phyloP scores from a whole-genome alignment of 2,329 filamentous ascomycete genomes.

The Hypoxylon sp. region DNA sequence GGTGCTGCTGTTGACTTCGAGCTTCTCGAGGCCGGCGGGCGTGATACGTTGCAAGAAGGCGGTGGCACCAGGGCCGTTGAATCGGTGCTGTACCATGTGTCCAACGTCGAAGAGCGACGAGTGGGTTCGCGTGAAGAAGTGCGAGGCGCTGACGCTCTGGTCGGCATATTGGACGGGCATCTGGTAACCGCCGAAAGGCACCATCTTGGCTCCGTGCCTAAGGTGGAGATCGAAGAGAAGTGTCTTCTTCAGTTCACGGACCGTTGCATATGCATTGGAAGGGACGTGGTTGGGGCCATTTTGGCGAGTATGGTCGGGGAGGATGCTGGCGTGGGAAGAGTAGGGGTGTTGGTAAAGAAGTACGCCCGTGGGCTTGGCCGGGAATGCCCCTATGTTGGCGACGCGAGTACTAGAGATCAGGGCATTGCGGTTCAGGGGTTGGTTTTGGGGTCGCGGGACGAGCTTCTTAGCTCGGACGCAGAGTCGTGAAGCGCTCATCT shows the following conservation, averaged over 20 bases:
- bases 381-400: neutral
- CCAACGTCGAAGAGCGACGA: constrained; percentile 95
- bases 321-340: neutral
- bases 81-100: constrained; percentile 94
- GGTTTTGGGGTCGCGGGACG: constrained; percentile 5
- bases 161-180: constrained; percentile 94
- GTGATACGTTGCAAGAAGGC: constrained; percentile 88
- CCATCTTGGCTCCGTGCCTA: constrained; percentile 88
- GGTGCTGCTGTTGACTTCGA: constrained; percentile 79
- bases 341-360: constrained; percentile 13
- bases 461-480: constrained; percentile 42
- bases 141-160: constrained; percentile 84
- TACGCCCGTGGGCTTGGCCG: neutral
- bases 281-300: neutral
- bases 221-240: constrained; percentile 85
- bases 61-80: constrained; percentile 84
- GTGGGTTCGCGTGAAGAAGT: constrained; percentile 89
- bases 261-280: constrained; percentile 44
- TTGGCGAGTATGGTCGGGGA: neutral
- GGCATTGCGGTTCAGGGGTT: neutral
- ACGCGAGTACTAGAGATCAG: neutral
- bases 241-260: constrained; percentile 69
- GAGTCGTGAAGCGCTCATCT: constrained; percentile 48
- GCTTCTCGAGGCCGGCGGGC: constrained; percentile 77
- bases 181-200: constrained; percentile 91